These are phyloP conservation scores for Wickerhamiella domercqiae DNA, from an alignment of 805 yeast genomes.

Conservation along the genomic window DNA sequence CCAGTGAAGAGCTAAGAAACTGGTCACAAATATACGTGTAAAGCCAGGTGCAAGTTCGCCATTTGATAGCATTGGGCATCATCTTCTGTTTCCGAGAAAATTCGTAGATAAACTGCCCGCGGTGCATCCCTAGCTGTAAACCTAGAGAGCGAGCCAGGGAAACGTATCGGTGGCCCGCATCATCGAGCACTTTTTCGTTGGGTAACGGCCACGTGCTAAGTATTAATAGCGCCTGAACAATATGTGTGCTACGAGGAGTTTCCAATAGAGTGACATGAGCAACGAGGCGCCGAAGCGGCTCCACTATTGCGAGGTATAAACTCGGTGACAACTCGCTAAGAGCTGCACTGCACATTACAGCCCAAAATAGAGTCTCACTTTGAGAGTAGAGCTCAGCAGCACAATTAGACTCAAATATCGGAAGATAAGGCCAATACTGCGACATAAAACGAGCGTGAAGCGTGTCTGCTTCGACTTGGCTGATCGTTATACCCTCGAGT, in stretches of 20 bases:
- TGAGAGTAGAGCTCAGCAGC: conserved; percentile 70
- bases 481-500: conserved; percentile 58
- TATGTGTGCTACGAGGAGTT: conserved; percentile 87
- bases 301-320: conserved; percentile 56
- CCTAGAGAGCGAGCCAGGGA: conserved; percentile 77
- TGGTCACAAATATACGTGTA: conserved; percentile 80
- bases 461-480: conserved; percentile 51
- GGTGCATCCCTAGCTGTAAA: conserved; percentile 73
- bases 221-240: conserved; percentile 77
- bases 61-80: conserved; percentile 77
- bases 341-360: conserved; percentile 75
- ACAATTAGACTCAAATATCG: conserved; percentile 54
- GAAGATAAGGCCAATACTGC: conserved; percentile 60
- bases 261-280: conserved; percentile 86
- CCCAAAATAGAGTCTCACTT: conserved; percentile 79
- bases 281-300: conserved; percentile 70
- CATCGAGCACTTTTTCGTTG: conserved; percentile 81
- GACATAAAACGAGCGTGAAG: conserved; percentile 55
- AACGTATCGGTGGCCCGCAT: conserved; percentile 75
- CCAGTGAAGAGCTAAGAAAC: conserved; percentile 76
- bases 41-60: conserved; percentile 90
- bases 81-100: conserved; percentile 81
- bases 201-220: conserved; percentile 86
- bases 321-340: conserved; percentile 78
- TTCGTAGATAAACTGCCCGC: conserved; percentile 83